Conservation (phyloP, 2,329 filamentous ascomycete genomes). For the Penicillium sp. region DNA sequence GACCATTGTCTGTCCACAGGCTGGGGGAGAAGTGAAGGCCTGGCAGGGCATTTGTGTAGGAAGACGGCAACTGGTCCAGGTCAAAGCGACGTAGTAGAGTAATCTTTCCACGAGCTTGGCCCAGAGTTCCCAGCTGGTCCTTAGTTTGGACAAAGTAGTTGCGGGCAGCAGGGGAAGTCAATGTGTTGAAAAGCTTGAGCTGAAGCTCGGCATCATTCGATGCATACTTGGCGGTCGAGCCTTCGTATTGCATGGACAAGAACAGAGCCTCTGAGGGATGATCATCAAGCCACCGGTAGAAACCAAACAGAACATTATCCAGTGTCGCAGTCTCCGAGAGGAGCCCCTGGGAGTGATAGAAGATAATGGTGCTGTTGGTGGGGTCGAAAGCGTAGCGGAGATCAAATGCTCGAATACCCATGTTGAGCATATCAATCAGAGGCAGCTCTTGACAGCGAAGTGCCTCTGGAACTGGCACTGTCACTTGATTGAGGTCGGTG, state of each 20-base stretch:
- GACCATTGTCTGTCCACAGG: slow-evolving; percentile 49
- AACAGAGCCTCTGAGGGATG: slow-evolving; percentile 52
- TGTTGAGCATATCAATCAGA: slow-evolving; percentile 46
- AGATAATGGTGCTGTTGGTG: slow-evolving; percentile 49
- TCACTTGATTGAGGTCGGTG: slow-evolving; percentile 43
- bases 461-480: slow-evolving; percentile 28
- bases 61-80: slow-evolving; percentile 40
- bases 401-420: slow-evolving; percentile 55
- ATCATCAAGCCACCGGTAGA: slow-evolving; percentile 53
- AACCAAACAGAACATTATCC: slow-evolving; percentile 50
- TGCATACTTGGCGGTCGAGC: slow-evolving; percentile 24
- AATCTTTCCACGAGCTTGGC: slow-evolving; percentile 42
- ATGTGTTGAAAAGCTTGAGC: slow-evolving; percentile 37
- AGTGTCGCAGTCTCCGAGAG: slow-evolving; percentile 49
- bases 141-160: slow-evolving; percentile 45
- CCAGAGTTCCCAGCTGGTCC: slow-evolving; percentile 40
- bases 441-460: slow-evolving; percentile 49
- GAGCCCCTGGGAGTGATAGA: slow-evolving; percentile 53
- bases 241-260: slow-evolving; percentile 53
- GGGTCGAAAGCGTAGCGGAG: slow-evolving; percentile 54
- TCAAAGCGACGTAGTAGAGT: slow-evolving; percentile 52
- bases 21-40: slow-evolving; percentile 51
- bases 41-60: slow-evolving; percentile 43
- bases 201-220: slow-evolving; percentile 43
- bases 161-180: slow-evolving; percentile 44